Conservation (phyloP, 2,329 filamentous ascomycete species). For the Hypoxylon sp. region DNA sequence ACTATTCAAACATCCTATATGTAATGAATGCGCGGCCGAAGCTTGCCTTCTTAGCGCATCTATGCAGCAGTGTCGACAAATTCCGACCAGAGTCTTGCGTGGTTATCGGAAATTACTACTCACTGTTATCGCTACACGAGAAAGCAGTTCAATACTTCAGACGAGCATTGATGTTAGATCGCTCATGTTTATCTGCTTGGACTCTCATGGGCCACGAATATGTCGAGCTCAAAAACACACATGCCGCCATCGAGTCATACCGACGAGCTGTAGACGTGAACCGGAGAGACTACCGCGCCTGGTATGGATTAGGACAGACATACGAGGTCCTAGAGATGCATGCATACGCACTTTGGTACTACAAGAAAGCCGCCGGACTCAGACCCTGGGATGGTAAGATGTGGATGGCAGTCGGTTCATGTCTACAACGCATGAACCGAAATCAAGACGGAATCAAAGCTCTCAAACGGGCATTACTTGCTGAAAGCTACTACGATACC, state of each 20-base stretch:
- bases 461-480: conserved; percentile 89
- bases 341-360: conserved; percentile 96
- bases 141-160: conserved; percentile 99
- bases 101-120: conserved; percentile 98
- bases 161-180: conserved; percentile 88
- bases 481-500: conserved; percentile 85
- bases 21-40: conserved; percentile 91
- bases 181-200: conserved; percentile 93
- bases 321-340: conserved; percentile 99
- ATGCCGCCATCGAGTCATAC: conserved; percentile 97
- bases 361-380: conserved; percentile 92
- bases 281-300: conserved; percentile 94
- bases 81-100: conserved; percentile 98
- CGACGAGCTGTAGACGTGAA: conserved; percentile 96
- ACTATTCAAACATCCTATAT: conserved; percentile 98
- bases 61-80: conserved; percentile 92
- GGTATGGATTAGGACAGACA: conserved; percentile 96
- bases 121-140: conserved; percentile 91
- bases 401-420: conserved; percentile 97
- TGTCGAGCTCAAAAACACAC: conserved; percentile 97
- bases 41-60: conserved; percentile 89
- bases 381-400: conserved; percentile 98
- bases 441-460: conserved; percentile 94
- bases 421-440: conserved; percentile 89
- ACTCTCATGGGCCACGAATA: conserved; percentile 99